Base-by-base conservation (phyloP, 2,329 filamentous ascomycete species). In the Truncatella angustata region DNA sequence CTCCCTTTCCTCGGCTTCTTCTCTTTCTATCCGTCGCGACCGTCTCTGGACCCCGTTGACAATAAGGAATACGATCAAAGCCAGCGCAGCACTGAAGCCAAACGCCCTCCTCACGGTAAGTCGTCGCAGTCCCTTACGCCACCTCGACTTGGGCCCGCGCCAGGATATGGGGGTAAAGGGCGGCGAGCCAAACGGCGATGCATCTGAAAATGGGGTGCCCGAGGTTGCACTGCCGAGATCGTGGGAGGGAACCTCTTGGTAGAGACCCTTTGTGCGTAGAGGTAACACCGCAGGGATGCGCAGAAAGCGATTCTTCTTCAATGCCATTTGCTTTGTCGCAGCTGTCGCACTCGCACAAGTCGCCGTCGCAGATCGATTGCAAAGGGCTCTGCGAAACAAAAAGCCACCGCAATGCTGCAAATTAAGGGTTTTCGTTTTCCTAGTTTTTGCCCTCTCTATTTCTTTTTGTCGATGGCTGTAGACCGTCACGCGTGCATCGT, bases 171-270 rank as follows among this genome's bases (percentile, higher is more conserved):
- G 37, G 9, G 30, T 37, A 21, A 48, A 20, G n/a, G 28, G 28
- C 6, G 34, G 32, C 24, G 50, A 48, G 10, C 23, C 32, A 5
- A 52, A 49, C 42, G 53, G 56, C 35, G 21, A 50, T 36, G 18
- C 55, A 50, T 53, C 57, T 56, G 52, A 54, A 56, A 55, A 58
- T 52, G 50, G 49, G 37, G 21, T 59, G 3, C 23, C 56, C 24
- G 60, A 53, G 30, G n/a, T n/a, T n/a, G n/a, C n/a, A n/a, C 56
- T 47, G 51, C 60, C 57, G 40, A 58, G 50, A 37, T 63, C 62
- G 43, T 61, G 60, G 2, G 58, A 56, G 23, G 63, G 62, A 9
- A 65, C 45, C 30, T 59, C 52, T 12, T 61, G 45, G 36, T 65
- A 65, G 39, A 40, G 52, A 42, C 50, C 42, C 42, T 53, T 59